Evolutionary conservation across 2,329 filamentous ascomycete species (phyloP).

Genomic region (Teratosphaeria destructans): DNA sequence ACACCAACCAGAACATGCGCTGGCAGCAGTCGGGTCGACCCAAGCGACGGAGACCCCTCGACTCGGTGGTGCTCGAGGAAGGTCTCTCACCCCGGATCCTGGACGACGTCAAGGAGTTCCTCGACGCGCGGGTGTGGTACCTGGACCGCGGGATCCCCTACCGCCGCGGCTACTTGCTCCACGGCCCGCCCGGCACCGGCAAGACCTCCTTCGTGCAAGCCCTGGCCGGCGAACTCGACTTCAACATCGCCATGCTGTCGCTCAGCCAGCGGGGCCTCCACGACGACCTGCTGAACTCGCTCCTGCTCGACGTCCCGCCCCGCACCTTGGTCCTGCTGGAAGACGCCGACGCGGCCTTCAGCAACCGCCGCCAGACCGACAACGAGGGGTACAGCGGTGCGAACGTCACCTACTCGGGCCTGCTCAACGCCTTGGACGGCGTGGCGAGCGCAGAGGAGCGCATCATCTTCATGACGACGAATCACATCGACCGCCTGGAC

Average conservation of each 20-base stretch:
- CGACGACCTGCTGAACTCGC: slow-evolving; percentile 76
- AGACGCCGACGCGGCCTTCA: slow-evolving; percentile 85
- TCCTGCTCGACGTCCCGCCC: slow-evolving; percentile 74
- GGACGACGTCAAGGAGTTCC: slow-evolving; percentile 71
- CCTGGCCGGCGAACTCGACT: slow-evolving; percentile 82
- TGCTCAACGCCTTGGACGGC: slow-evolving; percentile 64
- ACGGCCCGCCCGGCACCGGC: slow-evolving; percentile 80
- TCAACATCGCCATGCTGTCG: slow-evolving; percentile 85
- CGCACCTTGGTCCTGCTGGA: slow-evolving; percentile 76
- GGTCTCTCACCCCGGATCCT: slow-evolving; percentile 76
- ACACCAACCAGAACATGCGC: slow-evolving; percentile 70
- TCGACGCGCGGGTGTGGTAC: slow-evolving; percentile 75
- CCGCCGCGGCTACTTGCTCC: slow-evolving; percentile 75
- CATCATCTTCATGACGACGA: slow-evolving; percentile 88
- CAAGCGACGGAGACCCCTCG: slow-evolving; percentile 73
- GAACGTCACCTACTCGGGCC: slow-evolving; percentile 86
- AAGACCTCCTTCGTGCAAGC: slow-evolving; percentile 97
- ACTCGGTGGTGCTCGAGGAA: slow-evolving; percentile 75
- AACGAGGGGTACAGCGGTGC: slow-evolving; percentile 75
- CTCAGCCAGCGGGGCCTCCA: slow-evolving; percentile 82
- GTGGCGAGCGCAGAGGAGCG: slow-evolving; percentile 92
- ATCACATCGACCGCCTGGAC: slow-evolving; percentile 82
- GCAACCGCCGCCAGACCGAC: slow-evolving; percentile 66
- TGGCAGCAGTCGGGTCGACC: slow-evolving; percentile 81
- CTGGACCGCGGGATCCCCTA: slow-evolving; percentile 92